These are phyloP conservation scores for Halophytophthora polymorphica DNA, from an alignment of 352 stramenopile genomes.

Conservation along the genomic window DNA sequence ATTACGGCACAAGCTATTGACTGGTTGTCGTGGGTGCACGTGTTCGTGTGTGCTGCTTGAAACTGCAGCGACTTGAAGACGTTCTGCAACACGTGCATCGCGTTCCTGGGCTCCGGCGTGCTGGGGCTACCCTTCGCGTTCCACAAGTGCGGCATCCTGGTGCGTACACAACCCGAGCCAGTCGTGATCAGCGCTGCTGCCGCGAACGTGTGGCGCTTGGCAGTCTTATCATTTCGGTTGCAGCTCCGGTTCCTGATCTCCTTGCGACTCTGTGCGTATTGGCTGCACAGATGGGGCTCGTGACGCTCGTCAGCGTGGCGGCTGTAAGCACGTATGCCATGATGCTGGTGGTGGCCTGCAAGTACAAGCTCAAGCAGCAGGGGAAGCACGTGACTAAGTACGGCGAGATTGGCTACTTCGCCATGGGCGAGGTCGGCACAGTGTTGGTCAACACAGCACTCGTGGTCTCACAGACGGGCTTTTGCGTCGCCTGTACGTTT, in stretches of 20 bases:
- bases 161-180: constrained; percentile 19
- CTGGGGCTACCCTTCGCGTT: constrained; percentile 90
- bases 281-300: constrained; percentile 42
- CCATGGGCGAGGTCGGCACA: constrained; percentile 66
- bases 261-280: background rate
- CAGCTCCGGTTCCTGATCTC: background rate
- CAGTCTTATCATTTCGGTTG: background rate
- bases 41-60: background rate
- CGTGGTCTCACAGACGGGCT: constrained; percentile 85
- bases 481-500: constrained; percentile 81
- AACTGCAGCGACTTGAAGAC: constrained; percentile 45
- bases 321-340: constrained; percentile 67
- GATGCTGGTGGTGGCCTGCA: constrained; percentile 76
- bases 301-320: constrained; percentile 49
- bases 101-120: constrained; percentile 90
- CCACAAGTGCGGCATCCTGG: constrained; percentile 81
- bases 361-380: constrained; percentile 66
- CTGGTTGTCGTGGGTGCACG: background rate
- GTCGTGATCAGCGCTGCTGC: background rate
- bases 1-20: background rate
- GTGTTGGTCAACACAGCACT: constrained; percentile 81
- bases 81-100: constrained; percentile 86
- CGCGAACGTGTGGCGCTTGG: background rate
- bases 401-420: constrained; percentile 81
- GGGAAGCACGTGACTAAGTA: constrained; percentile 65